A percentile compares a stretch with the other conserved stretches of the same genome.
These are phyloP conservation scores for Canavalia ensiformis DNA, from an alignment of 306 rosid genomes.

Conservation along the genomic window DNA sequence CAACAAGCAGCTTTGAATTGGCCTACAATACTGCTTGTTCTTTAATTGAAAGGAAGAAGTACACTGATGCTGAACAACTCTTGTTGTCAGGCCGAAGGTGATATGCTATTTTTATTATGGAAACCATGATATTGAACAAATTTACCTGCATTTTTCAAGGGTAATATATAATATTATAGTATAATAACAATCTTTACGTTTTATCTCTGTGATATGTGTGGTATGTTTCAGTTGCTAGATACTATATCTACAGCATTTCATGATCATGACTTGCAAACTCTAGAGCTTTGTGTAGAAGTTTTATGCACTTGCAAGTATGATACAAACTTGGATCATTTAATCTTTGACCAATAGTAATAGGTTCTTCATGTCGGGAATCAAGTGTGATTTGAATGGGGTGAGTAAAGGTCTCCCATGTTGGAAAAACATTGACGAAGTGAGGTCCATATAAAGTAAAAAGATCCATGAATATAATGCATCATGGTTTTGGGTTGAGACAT, in stretches of 20 bases:
- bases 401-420: neutral
- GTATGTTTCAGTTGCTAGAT: constrained; percentile 22
- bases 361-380: constrained; percentile 3
- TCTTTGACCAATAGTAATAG: constrained; percentile 18
- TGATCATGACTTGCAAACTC: constrained; percentile 8
- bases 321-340: constrained; percentile 1
- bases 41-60: constrained; percentile 73
- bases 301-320: constrained; percentile 8
- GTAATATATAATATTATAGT: neutral
- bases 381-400: constrained; percentile 20
- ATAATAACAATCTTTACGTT: neutral
- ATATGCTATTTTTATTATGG: constrained; percentile 39
- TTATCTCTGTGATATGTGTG: neutral
- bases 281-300: constrained; percentile 16
- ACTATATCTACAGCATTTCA: constrained; percentile 7
- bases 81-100: constrained; percentile 88
- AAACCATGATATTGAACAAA: constrained; percentile 42
- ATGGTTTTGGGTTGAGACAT: neutral
- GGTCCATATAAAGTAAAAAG: neutral
- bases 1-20: constrained; percentile 91
- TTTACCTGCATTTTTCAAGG: constrained; percentile 24
- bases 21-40: constrained; percentile 95
- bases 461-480: neutral
- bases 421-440: neutral
- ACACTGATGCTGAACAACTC: constrained; percentile 90